Evolutionary conservation across 2,329 filamentous ascomycete genomes (phyloP).

Genomic region (Fusarium burgessii): DNA sequence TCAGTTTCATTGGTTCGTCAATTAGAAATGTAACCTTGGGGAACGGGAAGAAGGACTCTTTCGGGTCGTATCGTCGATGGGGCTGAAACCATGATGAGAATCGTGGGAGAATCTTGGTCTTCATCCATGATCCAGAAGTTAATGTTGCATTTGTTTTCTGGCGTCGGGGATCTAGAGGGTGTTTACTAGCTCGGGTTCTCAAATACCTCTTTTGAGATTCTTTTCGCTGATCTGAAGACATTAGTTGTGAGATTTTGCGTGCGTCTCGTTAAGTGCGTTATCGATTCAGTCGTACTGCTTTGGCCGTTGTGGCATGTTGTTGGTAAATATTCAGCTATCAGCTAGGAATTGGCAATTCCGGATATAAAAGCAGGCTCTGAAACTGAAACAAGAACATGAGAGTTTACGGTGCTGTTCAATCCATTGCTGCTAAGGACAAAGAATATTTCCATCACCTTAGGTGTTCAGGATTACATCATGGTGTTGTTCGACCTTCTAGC

Average conservation of each 20-base stretch:
- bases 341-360: background rate
- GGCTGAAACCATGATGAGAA: slow-evolving; percentile 37
- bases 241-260: background rate
- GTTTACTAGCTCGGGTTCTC: slow-evolving; percentile 15
- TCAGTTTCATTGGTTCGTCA: slow-evolving; percentile 39
- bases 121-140: slow-evolving; percentile 15
- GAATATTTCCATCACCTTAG: background rate
- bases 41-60: slow-evolving; percentile 44
- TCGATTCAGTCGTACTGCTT: background rate
- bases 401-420: background rate
- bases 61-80: slow-evolving; percentile 30
- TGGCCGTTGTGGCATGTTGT: background rate
- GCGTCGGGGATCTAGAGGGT: background rate
- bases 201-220: slow-evolving; percentile 14
- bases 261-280: background rate
- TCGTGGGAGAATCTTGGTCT: slow-evolving; percentile 11
- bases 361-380: background rate
- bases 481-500: background rate
- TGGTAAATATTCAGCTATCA: background rate
- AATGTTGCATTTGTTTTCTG: background rate
- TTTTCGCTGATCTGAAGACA: slow-evolving; percentile 1
- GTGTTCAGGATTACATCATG: background rate
- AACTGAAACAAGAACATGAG: background rate
- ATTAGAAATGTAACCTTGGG: slow-evolving; percentile 47
- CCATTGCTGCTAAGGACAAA: background rate